A percentile compares a stretch with the other conserved stretches of the same genome.
Conservation (phyloP, 2,329 filamentous ascomycete genomes). For the Colletotrichum godetiae region DNA sequence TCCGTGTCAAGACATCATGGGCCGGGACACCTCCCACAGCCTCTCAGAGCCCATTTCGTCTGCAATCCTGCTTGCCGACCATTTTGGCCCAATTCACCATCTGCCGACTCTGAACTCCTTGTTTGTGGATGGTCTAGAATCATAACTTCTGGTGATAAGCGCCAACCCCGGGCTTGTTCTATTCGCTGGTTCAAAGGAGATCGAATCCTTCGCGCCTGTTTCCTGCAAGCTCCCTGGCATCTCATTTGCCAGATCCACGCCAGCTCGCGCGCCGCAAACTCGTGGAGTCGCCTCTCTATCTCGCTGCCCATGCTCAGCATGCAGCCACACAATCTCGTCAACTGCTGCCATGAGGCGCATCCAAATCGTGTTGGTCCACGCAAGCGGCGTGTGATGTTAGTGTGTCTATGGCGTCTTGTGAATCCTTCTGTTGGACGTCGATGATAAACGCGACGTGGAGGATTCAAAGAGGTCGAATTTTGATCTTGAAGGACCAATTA, state of each 20-base stretch:
- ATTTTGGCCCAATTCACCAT: neutral
- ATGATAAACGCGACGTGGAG: neutral
- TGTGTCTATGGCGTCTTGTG: neutral
- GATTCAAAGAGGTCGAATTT: neutral
- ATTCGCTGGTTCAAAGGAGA: neutral
- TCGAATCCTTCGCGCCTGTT: constrained; percentile 34
- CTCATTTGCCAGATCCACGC: constrained; percentile 11
- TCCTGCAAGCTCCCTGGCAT: neutral
- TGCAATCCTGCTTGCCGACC: neutral
- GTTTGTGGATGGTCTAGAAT: neutral
- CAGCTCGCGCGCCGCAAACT: constrained; percentile 5
- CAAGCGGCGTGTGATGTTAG: neutral
- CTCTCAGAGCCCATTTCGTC: neutral
- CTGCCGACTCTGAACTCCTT: neutral
- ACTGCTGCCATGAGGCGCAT: constrained; percentile 5
- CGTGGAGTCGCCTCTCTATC: neutral
- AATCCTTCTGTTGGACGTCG: neutral
- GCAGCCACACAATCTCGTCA: constrained; percentile 28
- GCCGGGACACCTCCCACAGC: neutral
- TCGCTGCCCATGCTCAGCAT: neutral
- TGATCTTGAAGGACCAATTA: neutral
- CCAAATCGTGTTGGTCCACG: neutral
- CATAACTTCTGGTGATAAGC: neutral
- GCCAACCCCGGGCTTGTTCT: neutral
- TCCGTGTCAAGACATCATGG: constrained; percentile 11